Base-by-base conservation (phyloP, 768 basidiomycete species). In the Suillus clintonianus region DNA sequence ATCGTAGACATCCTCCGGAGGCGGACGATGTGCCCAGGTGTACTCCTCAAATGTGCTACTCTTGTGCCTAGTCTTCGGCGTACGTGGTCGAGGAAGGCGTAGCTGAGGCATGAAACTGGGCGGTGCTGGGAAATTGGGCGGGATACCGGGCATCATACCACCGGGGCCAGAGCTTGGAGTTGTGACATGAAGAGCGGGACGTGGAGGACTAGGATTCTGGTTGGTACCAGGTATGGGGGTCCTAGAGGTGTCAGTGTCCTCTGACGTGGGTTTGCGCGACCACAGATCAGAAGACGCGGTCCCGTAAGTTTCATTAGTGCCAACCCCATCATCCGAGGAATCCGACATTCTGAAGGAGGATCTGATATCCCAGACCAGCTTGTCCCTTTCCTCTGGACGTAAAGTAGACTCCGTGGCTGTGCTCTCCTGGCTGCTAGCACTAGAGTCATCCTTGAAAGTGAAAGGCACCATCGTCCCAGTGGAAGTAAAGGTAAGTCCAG, bases 1-100 rank as follows among this genome's bases (percentile, higher is more conserved):
- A 48, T 98, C 91, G 72, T 95, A 94, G 50, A 99, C 91, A 68
- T 92, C 91, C 77, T 99, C 97, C 0, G 95, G 88, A 51, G 89
- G 87, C 34, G 96, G 96, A 69, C 95, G 92, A 64, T 90, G 88
- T 42, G 92, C 91, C 95, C 94, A 97, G 24, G 90, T 90, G 62
- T 85, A 83, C 68, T 87, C 89, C 15, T 83, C 86, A 67, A 93
- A 91, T 5, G 87, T 87, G 67, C 83, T 89, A 53, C 79, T 68
- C 65, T 69, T 67, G 67, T 66, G 68, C 70, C 73, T 60, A 63
- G 76, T 64, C 67, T 74, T 62, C 63, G 74, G 70, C 17, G 69
- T 62, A n/a, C 76, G 74, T n/a, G 70, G 53, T n/a, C 62, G 65
- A 37, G 59, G 63, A 43, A 67, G 63, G 17, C 68, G 74, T 34